Base-by-base conservation (phyloP, 148 eudicot species). In the Rheum nobile region DNA sequence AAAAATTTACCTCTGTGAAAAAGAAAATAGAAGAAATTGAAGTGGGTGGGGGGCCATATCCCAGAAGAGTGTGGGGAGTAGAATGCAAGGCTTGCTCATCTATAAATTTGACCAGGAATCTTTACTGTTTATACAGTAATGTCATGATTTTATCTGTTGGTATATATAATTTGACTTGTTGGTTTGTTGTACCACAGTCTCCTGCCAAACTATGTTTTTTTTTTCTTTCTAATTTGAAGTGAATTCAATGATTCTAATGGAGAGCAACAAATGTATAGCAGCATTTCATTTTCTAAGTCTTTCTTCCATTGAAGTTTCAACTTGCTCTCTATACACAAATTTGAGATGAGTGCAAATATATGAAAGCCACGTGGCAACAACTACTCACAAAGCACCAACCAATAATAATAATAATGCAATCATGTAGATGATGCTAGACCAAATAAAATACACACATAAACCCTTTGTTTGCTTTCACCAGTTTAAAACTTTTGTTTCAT, bases 371-470 rank as follows among this genome's bases (percentile, higher is more conserved):
- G 39, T 65, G 41, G 39, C 70, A 17, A 65, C 70, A 65, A 1
- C 57, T n/a, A 21, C 10, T 32, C 38, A 32, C 39, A 63, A 31
- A 63, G 22, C 21, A 34, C 39, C 41, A 65, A 32, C 39, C 70
- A 65, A 65, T 34, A 65, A 65, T 31, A 10, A 57, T 57, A 65
- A 34, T 61, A 29, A 28, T 28, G 8, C 39, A 65, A 65, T 65
- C 39, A 65, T 65, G 70, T 65, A 32, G 70, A 65, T 32, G 41
- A 65, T 65, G 70, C 70, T 65, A 16, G 70, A 65, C 70, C 39
- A 65, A 65, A 29, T 61, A 12, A 54, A 13, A 54, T 54, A 54
- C 63, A 54, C 63, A 54, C 29, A 22, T 24, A 21, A 54, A 26
- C 34, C 67, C 34, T 28, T 57, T 8, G 7, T 50, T 57, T 10